These are phyloP conservation scores for Eutrema heterophyllum DNA, from an alignment of 345 rosid genomes.

Conservation along the genomic window DNA sequence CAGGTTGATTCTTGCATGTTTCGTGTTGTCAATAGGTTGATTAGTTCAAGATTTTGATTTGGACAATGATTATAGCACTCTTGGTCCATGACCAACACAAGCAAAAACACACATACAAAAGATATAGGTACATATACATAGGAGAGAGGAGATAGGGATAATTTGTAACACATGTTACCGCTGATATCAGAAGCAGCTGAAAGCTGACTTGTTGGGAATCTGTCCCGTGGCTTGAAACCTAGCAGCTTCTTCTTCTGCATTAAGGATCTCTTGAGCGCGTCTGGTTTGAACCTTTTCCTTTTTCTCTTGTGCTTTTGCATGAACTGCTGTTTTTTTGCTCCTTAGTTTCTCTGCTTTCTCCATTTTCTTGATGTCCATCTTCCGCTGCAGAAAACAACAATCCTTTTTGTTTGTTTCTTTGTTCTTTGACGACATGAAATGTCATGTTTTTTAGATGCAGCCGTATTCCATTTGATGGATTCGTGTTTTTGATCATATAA, in stretches of 20 bases:
- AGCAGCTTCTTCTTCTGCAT: conserved; percentile 78
- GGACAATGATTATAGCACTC: neutral
- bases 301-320: conserved; percentile 69
- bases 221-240: conserved; percentile 64
- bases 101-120: neutral
- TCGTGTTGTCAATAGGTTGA: neutral
- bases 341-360: conserved; percentile 61
- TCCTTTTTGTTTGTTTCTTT: neutral
- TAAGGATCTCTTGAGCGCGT: conserved; percentile 62
- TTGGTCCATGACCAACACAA: conserved; percentile 10
- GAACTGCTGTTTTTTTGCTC: conserved; percentile 50
- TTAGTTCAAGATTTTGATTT: neutral
- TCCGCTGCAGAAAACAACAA: conserved; percentile 42
- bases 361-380: conserved; percentile 59
- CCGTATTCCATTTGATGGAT: neutral
- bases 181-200: conserved; percentile 57
- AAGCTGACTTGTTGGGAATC: conserved; percentile 52
- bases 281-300: conserved; percentile 65
- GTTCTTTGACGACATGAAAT: neutral
- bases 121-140: conserved; percentile 2
- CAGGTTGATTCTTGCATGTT: neutral
- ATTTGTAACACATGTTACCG: neutral
- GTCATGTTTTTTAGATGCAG: neutral
- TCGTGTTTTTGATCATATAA: neutral
- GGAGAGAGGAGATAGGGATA: neutral